Evolutionary conservation across 176 grass and related monocot species (phyloP).

Genomic region (Carex parvula): DNA sequence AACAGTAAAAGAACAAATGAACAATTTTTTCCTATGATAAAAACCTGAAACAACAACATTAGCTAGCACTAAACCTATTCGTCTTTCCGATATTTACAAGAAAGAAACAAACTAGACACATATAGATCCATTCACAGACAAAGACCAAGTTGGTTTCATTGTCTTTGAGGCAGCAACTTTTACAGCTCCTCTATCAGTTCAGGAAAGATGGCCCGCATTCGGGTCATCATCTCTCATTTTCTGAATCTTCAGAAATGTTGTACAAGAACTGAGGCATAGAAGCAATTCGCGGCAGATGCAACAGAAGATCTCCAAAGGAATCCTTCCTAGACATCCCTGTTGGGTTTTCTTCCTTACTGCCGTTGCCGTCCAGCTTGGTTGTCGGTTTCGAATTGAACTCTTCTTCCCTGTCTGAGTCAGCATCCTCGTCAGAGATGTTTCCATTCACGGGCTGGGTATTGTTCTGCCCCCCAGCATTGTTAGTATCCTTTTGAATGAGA

Average conservation of each 20-base stretch:
- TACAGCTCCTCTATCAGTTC: neutral
- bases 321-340: constrained; percentile 38
- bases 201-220: neutral
- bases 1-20: constrained; percentile 28
- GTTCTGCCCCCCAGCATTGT: neutral
- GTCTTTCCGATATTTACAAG: constrained; percentile 29
- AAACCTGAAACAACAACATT: constrained; percentile 13
- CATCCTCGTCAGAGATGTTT: neutral
- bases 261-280: constrained; percentile 57
- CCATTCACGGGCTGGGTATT: constrained; percentile 25
- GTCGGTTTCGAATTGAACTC: constrained; percentile 46
- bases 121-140: constrained; percentile 12
- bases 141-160: constrained; percentile 15
- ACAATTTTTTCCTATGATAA: constrained; percentile 33
- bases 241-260: constrained; percentile 36
- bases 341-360: neutral
- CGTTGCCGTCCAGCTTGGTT: neutral
- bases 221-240: constrained; percentile 38
- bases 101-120: constrained; percentile 9
- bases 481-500: constrained; percentile 48
- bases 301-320: constrained; percentile 40
- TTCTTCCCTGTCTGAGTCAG: constrained; percentile 40
- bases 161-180: constrained; percentile 13
- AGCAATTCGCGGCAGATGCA: constrained; percentile 41
- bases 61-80: constrained; percentile 16